Conservation (phyloP, 768 basidiomycete genomes). For the Suillus weaverae region DNA sequence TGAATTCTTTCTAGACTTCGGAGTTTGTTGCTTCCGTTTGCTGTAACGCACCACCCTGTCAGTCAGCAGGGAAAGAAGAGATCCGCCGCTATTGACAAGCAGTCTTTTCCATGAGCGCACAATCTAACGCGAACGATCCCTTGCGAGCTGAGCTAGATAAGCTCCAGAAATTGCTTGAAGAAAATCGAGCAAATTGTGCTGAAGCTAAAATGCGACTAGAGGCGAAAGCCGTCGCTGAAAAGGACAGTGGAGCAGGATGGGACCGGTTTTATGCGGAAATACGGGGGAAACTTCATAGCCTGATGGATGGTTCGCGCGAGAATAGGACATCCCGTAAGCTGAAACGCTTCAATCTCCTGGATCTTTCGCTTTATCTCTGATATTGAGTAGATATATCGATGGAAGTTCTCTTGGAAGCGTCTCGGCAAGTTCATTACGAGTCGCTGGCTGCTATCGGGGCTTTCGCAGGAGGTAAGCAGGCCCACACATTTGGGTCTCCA, state of each 20-base stretch:
- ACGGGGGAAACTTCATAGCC: background rate
- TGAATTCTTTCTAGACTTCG: background rate
- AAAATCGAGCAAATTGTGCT: slow-evolving; percentile 4
- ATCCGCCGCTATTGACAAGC: background rate
- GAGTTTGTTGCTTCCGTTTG: background rate
- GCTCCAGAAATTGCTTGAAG: slow-evolving; percentile 6
- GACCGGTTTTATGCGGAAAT: background rate
- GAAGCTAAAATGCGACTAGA: slow-evolving; percentile 1
- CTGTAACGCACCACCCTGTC: background rate
- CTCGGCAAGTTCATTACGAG: slow-evolving; percentile 8
- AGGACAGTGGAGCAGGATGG: background rate
- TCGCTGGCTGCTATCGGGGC: slow-evolving; percentile 8
- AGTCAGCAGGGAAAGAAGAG: background rate
- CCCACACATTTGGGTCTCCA: background rate
- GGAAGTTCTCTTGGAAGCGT: slow-evolving; percentile 9
- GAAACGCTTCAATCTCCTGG: background rate
- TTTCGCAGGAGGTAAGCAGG: slow-evolving; percentile 5
- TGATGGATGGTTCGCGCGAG: background rate
- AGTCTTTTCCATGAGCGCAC: background rate
- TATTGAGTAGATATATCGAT: background rate
- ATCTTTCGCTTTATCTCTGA: background rate
- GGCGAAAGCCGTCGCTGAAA: background rate
- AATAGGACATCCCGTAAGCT: background rate
- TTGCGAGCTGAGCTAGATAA: background rate
- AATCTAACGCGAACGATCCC: background rate